phyloP scores from a whole-genome alignment of 2,329 filamentous ascomycete genomes.

The Stachybotrys chlorohalonatus region DNA sequence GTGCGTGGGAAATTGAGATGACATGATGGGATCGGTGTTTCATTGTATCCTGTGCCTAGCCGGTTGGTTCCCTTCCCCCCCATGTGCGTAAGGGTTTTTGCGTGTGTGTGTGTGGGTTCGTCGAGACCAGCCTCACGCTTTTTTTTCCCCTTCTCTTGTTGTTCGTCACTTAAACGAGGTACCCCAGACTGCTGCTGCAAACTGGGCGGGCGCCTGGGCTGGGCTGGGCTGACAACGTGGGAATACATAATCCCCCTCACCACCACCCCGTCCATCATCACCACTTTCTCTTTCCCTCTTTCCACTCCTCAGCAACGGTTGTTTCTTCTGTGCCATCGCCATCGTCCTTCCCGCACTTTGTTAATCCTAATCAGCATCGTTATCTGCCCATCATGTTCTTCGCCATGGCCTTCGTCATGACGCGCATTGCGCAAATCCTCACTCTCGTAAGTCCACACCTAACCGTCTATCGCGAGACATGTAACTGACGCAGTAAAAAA shows the following conservation, averaged over 20 bases:
- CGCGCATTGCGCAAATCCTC: slow-evolving; percentile 52
- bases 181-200: neutral
- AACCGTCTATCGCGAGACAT: slow-evolving; percentile 2
- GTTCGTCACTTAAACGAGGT: too few species aligned
- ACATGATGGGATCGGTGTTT: neutral
- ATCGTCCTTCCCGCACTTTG: neutral
- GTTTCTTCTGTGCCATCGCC: neutral
- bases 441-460: slow-evolving; percentile 41
- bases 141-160: neutral
- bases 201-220: too few species aligned
- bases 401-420: slow-evolving; percentile 53
- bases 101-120: too few species aligned
- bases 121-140: neutral
- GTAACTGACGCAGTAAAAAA: neutral
- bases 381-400: slow-evolving; percentile 44
- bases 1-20: too few species aligned
- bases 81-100: too few species aligned
- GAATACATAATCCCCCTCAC: neutral
- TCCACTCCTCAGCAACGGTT: neutral
- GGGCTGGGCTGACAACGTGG: too few species aligned
- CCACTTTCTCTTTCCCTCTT: neutral
- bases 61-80: too few species aligned
- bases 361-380: slow-evolving; percentile 2
- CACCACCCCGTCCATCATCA: neutral
- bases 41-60: too few species aligned